A percentile compares a stretch with the other conserved stretches of the same genome.
phyloP scores from a whole-genome alignment of 805 yeast genomes.

The Schizosaccharomyces osmophilus region DNA sequence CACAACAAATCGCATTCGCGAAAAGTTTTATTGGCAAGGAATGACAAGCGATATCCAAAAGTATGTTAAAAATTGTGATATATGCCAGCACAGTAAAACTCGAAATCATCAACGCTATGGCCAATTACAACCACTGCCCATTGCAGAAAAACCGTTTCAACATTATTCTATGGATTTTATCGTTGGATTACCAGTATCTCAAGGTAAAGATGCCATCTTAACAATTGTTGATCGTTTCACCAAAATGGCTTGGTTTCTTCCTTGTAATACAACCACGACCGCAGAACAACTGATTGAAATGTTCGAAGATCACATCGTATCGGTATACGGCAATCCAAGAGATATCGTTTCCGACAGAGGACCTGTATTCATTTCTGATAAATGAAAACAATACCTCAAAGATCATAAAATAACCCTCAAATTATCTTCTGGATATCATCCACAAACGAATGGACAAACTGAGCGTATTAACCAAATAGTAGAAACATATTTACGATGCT shows the following conservation, averaged over 20 bases:
- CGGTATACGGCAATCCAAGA: background rate
- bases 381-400: background rate
- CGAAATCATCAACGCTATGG: constrained; percentile 2
- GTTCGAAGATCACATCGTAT: background rate
- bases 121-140: constrained; percentile 4
- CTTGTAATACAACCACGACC: background rate
- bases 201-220: constrained; percentile 5
- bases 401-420: background rate
- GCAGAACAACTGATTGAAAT: background rate
- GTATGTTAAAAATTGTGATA: background rate
- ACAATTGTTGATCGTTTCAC: constrained; percentile 9
- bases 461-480: background rate
- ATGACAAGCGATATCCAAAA: background rate
- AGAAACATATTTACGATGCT: background rate
- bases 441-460: background rate
- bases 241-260: constrained; percentile 8
- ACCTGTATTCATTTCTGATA: background rate
- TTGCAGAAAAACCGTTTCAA: constrained; percentile 5
- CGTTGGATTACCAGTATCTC: constrained; percentile 4
- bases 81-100: background rate
- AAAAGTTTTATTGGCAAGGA: background rate
- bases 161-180: constrained; percentile 8
- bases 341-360: background rate
- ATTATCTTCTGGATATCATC: background rate
- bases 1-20: background rate